These are phyloP conservation scores for Fusarium sp. DNA, from an alignment of 2,329 filamentous ascomycete species.

Conservation along the genomic window DNA sequence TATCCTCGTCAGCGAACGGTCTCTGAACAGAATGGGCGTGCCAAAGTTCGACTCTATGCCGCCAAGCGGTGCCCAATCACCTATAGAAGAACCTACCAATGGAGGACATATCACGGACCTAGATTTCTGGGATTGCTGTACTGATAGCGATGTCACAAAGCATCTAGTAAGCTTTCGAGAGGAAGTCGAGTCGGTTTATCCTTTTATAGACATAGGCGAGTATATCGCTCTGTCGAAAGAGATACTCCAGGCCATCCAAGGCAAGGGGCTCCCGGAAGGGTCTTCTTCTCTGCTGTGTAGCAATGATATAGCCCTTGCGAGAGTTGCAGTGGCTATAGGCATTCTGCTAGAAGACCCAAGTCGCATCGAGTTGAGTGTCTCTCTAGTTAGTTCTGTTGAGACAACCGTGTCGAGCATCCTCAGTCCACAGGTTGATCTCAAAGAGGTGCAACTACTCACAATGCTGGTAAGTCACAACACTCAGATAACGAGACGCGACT, in stretches of 20 bases:
- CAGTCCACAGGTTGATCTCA: constrained; percentile 50
- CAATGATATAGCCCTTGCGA: constrained; percentile 53
- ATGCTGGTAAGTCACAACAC: constrained; percentile 46
- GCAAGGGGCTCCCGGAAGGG: not conserved
- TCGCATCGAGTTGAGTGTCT: constrained; percentile 47
- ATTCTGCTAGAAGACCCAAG: constrained; percentile 53
- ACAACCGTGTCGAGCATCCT: constrained; percentile 47
- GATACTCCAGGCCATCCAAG: constrained; percentile 47
- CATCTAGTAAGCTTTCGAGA: constrained; percentile 57
- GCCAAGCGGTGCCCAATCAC: constrained; percentile 44
- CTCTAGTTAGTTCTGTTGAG: constrained; percentile 51
- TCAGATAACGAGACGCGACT: not conserved
- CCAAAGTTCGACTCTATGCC: constrained; percentile 48
- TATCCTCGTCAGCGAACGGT: constrained; percentile 53
- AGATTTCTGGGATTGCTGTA: constrained; percentile 45
- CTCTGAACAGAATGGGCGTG: constrained; percentile 55
- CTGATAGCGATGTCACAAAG: constrained; percentile 48
- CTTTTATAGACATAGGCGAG: constrained; percentile 51
- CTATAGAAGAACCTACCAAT: constrained; percentile 21
- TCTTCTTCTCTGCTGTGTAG: not conserved
- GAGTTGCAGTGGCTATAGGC: constrained; percentile 52
- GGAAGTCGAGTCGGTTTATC: constrained; percentile 56
- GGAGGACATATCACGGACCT: constrained; percentile 20
- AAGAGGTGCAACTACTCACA: constrained; percentile 52
- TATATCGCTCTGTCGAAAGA: constrained; percentile 45